Evolutionary conservation across 2,329 filamentous ascomycete genomes (phyloP), one percentile per base, ranked within the genome.

Genomic region (Cadophora malorum): DNA sequence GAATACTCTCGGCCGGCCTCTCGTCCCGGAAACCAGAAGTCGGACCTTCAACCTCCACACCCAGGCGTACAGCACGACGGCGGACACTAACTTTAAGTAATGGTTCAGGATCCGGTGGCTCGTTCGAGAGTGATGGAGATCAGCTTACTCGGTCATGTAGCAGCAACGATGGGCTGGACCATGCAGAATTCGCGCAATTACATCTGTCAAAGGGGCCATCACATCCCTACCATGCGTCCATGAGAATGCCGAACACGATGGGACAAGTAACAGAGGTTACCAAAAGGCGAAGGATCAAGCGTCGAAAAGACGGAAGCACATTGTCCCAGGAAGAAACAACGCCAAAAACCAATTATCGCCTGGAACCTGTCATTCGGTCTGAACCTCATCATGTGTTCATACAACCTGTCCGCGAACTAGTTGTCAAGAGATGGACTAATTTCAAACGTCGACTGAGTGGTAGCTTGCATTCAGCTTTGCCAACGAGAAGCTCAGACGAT

Each of bases 321-420:
- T 19, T 33, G 31, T 14, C 4, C 19, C 5, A 6, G 2, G 45
- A 45, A 2, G 10, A 53, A 12, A 47, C n/a, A 33, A 31, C 10
- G 28, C 6, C 41, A 28, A 67, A 60, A n/a, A 49, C 69, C 12
- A 73, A 72, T 12, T 73, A 74, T 56, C 68, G 67, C 7, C 49
- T 76, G 16, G 70, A 75, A 12, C 67, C 74, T 25, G 66, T 72
- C 9, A 68, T 77, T 31, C 70, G 70, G 7, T 76, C 74, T 0
- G 75, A 77, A 28, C 73, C 73, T 14, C 75, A 76, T 63, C 73
- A 71, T 21, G 71, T 76, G 4, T 77, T 74, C 41, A 68, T 78
- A 4, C 75, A 78, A 47, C 75, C 75, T 4, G 75, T 76, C 2
- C 73, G 70, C 45, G 74, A 77, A 47, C 64, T 76, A 8, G 74